A percentile compares a stretch with the other conserved stretches of the same genome.
Conservation (phyloP, 2,329 filamentous ascomycete genomes). For the Sphaceloma murrayae region DNA sequence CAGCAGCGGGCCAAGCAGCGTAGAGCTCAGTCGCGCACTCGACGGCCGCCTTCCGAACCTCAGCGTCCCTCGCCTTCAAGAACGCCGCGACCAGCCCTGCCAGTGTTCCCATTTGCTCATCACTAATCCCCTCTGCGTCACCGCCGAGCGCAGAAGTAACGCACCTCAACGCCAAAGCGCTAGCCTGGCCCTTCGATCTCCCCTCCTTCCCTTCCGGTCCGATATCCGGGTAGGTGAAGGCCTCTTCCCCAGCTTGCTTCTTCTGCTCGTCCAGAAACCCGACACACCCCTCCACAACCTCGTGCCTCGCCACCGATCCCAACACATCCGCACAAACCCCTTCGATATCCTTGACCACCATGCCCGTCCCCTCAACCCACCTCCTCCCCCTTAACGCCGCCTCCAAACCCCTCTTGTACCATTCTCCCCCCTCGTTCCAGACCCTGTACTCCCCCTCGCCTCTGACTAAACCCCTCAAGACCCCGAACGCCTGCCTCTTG, state of each 20-base stretch:
- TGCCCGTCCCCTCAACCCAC: slow-evolving; percentile 57
- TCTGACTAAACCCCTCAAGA: slow-evolving; percentile 62
- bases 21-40: slow-evolving; percentile 68
- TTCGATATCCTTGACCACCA: slow-evolving; percentile 66
- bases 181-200: slow-evolving; percentile 32
- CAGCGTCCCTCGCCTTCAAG: slow-evolving; percentile 25
- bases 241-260: slow-evolving; percentile 47
- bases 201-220: slow-evolving; percentile 1
- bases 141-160: slow-evolving; percentile 31
- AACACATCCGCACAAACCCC: slow-evolving; percentile 64
- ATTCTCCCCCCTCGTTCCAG: slow-evolving; percentile 30
- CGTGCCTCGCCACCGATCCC: slow-evolving; percentile 52
- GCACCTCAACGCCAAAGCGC: slow-evolving; percentile 52
- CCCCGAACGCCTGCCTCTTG: slow-evolving; percentile 63
- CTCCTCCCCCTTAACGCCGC: slow-evolving; percentile 56
- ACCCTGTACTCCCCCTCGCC: slow-evolving; percentile 51
- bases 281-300: slow-evolving; percentile 35
- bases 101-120: slow-evolving; percentile 10
- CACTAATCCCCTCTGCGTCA: slow-evolving; percentile 16
- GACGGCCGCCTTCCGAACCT: slow-evolving; percentile 57
- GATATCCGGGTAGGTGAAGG: slow-evolving; percentile 32
- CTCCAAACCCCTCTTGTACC: slow-evolving; percentile 58
- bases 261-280: slow-evolving; percentile 35
- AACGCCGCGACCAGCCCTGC: slow-evolving; percentile 24
- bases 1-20: slow-evolving; percentile 43